Conservation (phyloP, 495 filamentous ascomycete species). For the Penicillium cosmopolitanum region DNA sequence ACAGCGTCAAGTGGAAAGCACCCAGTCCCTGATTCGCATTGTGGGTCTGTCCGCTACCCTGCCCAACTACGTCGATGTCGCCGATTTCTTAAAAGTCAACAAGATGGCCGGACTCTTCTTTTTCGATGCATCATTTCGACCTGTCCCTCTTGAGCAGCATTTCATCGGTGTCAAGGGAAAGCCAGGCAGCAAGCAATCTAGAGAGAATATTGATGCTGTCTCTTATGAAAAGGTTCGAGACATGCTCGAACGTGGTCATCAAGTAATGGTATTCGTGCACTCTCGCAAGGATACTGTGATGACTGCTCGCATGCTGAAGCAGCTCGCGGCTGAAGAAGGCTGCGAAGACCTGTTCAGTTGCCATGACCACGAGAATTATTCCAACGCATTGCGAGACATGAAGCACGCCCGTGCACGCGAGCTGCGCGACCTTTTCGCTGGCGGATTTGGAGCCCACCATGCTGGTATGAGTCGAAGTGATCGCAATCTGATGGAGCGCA, state of each 20-base stretch:
- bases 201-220: constrained; percentile 84
- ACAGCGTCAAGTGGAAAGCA: constrained; percentile 95
- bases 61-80: constrained; percentile 95
- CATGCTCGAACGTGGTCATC: constrained; percentile 86
- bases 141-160: constrained; percentile 95
- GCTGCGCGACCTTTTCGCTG: constrained; percentile 82
- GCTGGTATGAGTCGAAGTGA: constrained; percentile 93
- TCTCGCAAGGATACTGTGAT: constrained; percentile 91
- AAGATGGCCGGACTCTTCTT: constrained; percentile 92
- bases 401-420: constrained; percentile 81
- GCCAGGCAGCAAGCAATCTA: constrained; percentile 70
- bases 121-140: constrained; percentile 93
- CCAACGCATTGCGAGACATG: constrained; percentile 76
- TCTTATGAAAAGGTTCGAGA: constrained; percentile 94
- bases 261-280: constrained; percentile 99
- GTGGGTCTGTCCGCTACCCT: constrained; percentile 94
- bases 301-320: constrained; percentile 81
- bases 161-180: constrained; percentile 97
- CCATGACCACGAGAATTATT: constrained; percentile 72
- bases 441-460: constrained; percentile 93
- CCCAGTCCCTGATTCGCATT: constrained; percentile 94
- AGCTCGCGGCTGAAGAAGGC: constrained; percentile 81
- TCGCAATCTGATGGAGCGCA: constrained; percentile 86
- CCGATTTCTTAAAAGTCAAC: constrained; percentile 96
- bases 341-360: constrained; percentile 74